phyloP scores from a whole-genome alignment of 805 yeast genomes.

The Wickerhamiella hasegawae region DNA sequence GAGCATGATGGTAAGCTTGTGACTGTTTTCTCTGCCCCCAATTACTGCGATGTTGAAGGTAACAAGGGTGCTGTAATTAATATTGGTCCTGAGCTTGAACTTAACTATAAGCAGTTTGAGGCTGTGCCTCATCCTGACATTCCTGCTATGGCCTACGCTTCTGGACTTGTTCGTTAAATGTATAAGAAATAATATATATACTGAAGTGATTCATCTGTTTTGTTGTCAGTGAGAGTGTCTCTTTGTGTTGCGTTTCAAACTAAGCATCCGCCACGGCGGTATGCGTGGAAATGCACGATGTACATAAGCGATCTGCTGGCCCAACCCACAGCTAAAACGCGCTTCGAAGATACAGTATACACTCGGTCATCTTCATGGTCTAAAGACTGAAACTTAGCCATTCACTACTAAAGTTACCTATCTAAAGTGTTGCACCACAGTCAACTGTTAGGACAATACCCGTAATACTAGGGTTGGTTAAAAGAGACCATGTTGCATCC shows the following conservation, averaged over 20 bases:
- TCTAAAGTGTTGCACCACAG: slow-evolving; percentile 7
- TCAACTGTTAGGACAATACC: slow-evolving; percentile 10
- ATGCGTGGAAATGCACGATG: too few species aligned
- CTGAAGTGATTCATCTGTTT: too few species aligned
- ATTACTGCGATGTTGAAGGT: slow-evolving; percentile 86
- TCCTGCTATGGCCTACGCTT: slow-evolving; percentile 86
- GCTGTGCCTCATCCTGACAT: slow-evolving; percentile 85
- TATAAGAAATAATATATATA: too few species aligned
- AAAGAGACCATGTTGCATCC: slow-evolving; percentile 10
- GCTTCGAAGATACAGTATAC: too few species aligned
- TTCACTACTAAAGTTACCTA: too few species aligned
- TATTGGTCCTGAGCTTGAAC: slow-evolving; percentile 33
- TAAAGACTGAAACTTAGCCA: too few species aligned
- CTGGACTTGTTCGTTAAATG: slow-evolving; percentile 18
- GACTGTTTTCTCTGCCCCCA: slow-evolving; percentile 97
- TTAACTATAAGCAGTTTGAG: slow-evolving; percentile 44
- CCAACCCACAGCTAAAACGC: too few species aligned
- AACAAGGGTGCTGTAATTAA: slow-evolving; percentile 83
- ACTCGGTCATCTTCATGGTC: too few species aligned
- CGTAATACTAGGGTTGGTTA: slow-evolving; percentile 7
- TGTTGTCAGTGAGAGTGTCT: too few species aligned
- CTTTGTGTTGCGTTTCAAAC: too few species aligned
- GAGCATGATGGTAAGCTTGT: slow-evolving; percentile 78
- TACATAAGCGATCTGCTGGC: too few species aligned
- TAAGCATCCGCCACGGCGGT: too few species aligned